Percentiles rank a stretch among this genome's conserved stretches.
phyloP scores from a whole-genome alignment of 495 filamentous ascomycete species.

The Neurospora sp. region DNA sequence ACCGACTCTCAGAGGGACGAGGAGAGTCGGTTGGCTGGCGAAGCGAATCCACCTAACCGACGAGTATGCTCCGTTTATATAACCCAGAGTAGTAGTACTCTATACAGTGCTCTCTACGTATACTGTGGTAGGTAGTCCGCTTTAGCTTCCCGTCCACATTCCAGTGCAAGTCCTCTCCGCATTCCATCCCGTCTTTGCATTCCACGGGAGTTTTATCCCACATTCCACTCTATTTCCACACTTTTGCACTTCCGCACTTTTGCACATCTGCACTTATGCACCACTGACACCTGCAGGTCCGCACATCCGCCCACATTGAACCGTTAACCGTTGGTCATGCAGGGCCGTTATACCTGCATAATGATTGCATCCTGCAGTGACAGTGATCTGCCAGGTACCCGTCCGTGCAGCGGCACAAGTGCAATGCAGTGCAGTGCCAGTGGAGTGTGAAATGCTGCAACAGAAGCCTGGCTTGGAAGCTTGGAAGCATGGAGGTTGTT shows the following conservation, averaged over 20 bases:
- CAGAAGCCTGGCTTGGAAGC: too few species aligned
- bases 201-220: too few species aligned
- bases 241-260: too few species aligned
- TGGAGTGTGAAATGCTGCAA: too few species aligned
- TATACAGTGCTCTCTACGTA: not conserved
- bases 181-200: not conserved
- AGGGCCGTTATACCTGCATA: not conserved
- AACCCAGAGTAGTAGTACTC: not conserved
- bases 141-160: not conserved
- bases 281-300: not conserved
- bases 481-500: not conserved
- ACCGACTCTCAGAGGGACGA: too few species aligned
- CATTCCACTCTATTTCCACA: not conserved
- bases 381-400: too few species aligned
- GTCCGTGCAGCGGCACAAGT: too few species aligned
- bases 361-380: not conserved
- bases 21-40: too few species aligned
- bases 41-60: too few species aligned
- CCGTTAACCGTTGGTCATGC: not conserved
- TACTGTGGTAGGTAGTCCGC: not conserved
- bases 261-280: not conserved
- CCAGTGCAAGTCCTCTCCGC: not conserved
- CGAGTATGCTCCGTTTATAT: not conserved
- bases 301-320: not conserved
- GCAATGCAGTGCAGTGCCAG: too few species aligned